A percentile compares a stretch with the other conserved stretches of the same genome.
These are phyloP conservation scores for Coniella lustricola DNA, from an alignment of 2,329 filamentous ascomycete genomes.

Conservation along the genomic window DNA sequence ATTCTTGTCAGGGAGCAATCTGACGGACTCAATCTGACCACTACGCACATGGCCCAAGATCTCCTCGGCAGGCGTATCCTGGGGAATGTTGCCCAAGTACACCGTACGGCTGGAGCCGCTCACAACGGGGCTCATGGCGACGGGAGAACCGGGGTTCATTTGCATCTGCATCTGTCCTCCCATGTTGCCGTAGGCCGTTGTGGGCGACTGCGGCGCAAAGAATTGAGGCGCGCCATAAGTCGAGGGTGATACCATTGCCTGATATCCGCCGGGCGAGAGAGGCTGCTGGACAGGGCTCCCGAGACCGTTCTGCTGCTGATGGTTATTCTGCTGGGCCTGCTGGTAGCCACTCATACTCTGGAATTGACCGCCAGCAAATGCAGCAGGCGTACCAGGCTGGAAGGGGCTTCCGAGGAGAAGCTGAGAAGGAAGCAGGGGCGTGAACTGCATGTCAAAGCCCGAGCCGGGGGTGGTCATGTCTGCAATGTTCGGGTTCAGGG, in stretches of 20 bases:
- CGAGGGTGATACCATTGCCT: conserved; percentile 78
- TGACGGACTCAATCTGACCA: conserved; percentile 98
- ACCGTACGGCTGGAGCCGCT: conserved; percentile 93
- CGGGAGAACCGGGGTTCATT: conserved; percentile 63
- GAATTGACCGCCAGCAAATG: conserved; percentile 88
- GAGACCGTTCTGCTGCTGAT: conserved; percentile 56
- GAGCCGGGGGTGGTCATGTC: conserved; percentile 84
- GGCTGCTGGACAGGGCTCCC: conserved; percentile 69
- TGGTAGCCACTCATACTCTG: conserved; percentile 75
- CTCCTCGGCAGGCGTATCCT: conserved; percentile 93
- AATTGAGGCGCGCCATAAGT: conserved; percentile 76
- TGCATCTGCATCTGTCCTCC: conserved; percentile 49
- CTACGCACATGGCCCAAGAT: conserved; percentile 93
- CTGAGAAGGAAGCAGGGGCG: conserved; percentile 88
- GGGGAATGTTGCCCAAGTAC: conserved; percentile 96
- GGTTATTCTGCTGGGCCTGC: conserved; percentile 45
- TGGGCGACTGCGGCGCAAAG: conserved; percentile 80
- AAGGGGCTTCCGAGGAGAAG: conserved; percentile 93
- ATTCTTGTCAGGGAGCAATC: conserved; percentile 96
- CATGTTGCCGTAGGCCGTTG: conserved; percentile 62
- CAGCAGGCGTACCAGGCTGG: conserved; percentile 85
- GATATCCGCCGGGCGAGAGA: conserved; percentile 77
- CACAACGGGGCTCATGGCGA: conserved; percentile 70
- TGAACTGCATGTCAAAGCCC: conserved; percentile 97
- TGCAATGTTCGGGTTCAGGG: conserved; percentile 43